Conservation (phyloP, 345 rosid species). For the Eucalyptus curtisii region DNA sequence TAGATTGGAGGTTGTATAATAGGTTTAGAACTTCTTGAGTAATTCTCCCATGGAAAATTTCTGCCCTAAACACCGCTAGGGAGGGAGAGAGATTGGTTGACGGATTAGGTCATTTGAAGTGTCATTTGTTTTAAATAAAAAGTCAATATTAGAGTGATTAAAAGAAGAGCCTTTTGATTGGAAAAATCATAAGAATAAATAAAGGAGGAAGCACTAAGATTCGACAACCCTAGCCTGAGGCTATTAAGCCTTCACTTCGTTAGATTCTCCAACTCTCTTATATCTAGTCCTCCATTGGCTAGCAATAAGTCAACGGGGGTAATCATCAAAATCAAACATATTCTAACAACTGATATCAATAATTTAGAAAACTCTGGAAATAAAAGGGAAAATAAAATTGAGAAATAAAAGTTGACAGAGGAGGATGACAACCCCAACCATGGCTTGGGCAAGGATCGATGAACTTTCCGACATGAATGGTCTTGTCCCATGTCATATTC, state of each 20-base stretch:
- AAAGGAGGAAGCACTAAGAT: not conserved
- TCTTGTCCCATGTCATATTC: not conserved
- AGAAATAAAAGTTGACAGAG: not conserved
- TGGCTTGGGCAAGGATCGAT: not conserved
- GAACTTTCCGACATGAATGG: not conserved
- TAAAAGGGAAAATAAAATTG: not conserved
- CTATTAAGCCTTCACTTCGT: not conserved
- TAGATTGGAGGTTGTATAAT: not conserved
- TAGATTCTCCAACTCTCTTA: not conserved
- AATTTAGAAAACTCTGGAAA: not conserved
- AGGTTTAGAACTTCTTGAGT: not conserved
- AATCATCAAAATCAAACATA: not conserved
- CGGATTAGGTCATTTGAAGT: not conserved
- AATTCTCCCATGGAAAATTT: not conserved
- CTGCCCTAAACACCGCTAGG: not conserved
- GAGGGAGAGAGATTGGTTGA: not conserved
- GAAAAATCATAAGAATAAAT: not conserved
- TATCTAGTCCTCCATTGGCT: not conserved
- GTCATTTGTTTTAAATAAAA: not conserved
- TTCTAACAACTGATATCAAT: not conserved
- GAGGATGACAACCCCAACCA: not conserved
- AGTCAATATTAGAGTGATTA: not conserved
- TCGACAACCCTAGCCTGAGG: not conserved
- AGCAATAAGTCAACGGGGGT: not conserved
- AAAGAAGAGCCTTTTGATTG: not conserved